Evolutionary conservation across 164 flowering plant species (phyloP), one percentile per base, ranked within the genome.

Genomic region (Berberis vulgaris): DNA sequence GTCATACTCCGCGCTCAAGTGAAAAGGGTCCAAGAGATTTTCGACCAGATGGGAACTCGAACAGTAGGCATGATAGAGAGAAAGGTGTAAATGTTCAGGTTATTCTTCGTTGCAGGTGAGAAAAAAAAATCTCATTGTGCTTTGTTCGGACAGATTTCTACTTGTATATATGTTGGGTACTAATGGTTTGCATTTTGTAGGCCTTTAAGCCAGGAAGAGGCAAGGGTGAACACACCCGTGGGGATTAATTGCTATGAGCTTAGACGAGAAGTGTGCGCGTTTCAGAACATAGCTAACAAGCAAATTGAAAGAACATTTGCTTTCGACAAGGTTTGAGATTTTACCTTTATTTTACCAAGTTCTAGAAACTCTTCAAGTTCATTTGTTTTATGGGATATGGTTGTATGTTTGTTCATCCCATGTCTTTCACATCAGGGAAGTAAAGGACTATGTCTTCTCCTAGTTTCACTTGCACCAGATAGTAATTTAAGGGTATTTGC

Each of bases 71-170:
- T 62, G 96, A 94, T 61, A 94, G 69, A 73, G 99, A 94, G 7
- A 94, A 85, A 76, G 97, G 97, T 42, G 99, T 95, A 4, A 91
- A 95, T 78, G 91, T 95, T 43, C 99, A 87, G 75, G 99, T 95
- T 56, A 76, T 95, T 66, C 79, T 95, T 53, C 81, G 99, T 50
- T 95, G 99, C 91, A 84, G 99, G 99, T 89, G 47, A 63, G 63
- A 26, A 26, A 42, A 5, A 13, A 5, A 38, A 26, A 52, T 10
- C 1, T 2, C 12, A 5, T 10, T 52, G 54, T 4, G 11, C 10
- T 7, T 7, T 2, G 10, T 50, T 5, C 12, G 8, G 7, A 8
- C 3, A 2, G 8, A 8, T 50, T 52, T 52, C 26, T 2, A 10
- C 3, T 41, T 40, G n/a, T 49, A 53, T 4, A 12, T 12, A 38